Percentiles rank a stretch among this genome's conserved stretches.
Conservation (phyloP, 495 filamentous ascomycete genomes). For the Schizothecium vesticola region DNA sequence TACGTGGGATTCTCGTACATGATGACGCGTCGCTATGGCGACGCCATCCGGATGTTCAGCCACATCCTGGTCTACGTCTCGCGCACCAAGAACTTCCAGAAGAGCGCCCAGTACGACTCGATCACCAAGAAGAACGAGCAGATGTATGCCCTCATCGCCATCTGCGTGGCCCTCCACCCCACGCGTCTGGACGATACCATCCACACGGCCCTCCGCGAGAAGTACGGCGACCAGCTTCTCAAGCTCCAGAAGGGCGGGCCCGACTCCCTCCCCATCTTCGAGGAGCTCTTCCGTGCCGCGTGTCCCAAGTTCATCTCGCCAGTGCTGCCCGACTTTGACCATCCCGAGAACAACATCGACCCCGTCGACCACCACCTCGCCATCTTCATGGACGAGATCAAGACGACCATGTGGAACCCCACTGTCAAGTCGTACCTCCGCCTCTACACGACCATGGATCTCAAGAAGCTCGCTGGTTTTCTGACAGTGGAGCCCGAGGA, state of each 20-base stretch:
- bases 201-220: conserved; percentile 94
- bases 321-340: conserved; percentile 93
- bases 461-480: conserved; percentile 97
- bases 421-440: conserved; percentile 97
- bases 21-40: conserved; percentile 99
- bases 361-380: conserved; percentile 93
- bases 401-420: conserved; percentile 91
- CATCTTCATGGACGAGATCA: conserved; percentile 99
- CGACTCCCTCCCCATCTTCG: conserved; percentile 89
- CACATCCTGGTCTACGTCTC: conserved; percentile 99
- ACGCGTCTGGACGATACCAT: conserved; percentile 97
- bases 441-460: conserved; percentile 98
- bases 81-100: conserved; percentile 99
- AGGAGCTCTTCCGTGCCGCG: conserved; percentile 89
- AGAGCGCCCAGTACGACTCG: conserved; percentile 93
- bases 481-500: conserved; percentile 90
- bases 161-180: conserved; percentile 95
- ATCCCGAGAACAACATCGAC: conserved; percentile 88
- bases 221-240: conserved; percentile 95
- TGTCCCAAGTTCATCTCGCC: conserved; percentile 99
- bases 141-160: conserved; percentile 98
- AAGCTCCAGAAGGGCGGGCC: conserved; percentile 93
- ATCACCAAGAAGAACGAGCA: conserved; percentile 99
- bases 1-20: conserved; percentile 99
- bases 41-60: conserved; percentile 98